Conservation (phyloP, 2,329 filamentous ascomycete species). For the Aspergillus sclerotialis region DNA sequence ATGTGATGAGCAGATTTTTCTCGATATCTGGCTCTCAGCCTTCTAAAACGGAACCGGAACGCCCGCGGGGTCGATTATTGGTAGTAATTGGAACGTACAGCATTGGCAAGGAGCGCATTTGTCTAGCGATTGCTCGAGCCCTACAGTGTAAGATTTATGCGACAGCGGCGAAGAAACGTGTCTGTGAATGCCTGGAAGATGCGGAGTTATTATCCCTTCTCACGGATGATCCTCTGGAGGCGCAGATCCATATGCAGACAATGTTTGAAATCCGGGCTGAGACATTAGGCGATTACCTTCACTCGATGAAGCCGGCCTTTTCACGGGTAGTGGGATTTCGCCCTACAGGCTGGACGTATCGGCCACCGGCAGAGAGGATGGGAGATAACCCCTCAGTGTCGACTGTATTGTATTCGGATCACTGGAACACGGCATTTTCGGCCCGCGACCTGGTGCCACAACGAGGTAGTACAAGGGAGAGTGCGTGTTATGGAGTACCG, state of each 20-base stretch:
- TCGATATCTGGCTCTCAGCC: constrained; percentile 38
- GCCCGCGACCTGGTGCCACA: constrained; percentile 70
- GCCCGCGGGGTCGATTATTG: constrained; percentile 60
- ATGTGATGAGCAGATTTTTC: constrained; percentile 59
- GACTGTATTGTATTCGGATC: constrained; percentile 57
- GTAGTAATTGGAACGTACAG: constrained; percentile 95
- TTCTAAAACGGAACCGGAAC: background rate
- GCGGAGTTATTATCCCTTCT: constrained; percentile 69
- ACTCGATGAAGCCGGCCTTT: constrained; percentile 72
- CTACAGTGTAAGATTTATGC: constrained; percentile 86
- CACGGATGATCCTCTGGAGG: constrained; percentile 71
- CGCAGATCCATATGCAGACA: constrained; percentile 96
- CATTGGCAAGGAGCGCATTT: constrained; percentile 96
- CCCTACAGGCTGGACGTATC: constrained; percentile 91
- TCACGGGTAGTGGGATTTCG: constrained; percentile 82
- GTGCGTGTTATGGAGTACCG: constrained; percentile 85
- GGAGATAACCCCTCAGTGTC: constrained; percentile 57
- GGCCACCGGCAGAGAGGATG: constrained; percentile 59
- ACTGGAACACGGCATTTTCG: constrained; percentile 70
- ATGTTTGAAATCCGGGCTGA: constrained; percentile 90
- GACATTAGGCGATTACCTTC: constrained; percentile 81
- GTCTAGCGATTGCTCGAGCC: constrained; percentile 81
- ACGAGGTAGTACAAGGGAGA: constrained; percentile 72
- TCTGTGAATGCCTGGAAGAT: constrained; percentile 80
- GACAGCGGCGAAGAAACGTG: constrained; percentile 70